phyloP scores from a whole-genome alignment of 2,329 filamentous ascomycete species.

The Pleurostoma richardsiae region DNA sequence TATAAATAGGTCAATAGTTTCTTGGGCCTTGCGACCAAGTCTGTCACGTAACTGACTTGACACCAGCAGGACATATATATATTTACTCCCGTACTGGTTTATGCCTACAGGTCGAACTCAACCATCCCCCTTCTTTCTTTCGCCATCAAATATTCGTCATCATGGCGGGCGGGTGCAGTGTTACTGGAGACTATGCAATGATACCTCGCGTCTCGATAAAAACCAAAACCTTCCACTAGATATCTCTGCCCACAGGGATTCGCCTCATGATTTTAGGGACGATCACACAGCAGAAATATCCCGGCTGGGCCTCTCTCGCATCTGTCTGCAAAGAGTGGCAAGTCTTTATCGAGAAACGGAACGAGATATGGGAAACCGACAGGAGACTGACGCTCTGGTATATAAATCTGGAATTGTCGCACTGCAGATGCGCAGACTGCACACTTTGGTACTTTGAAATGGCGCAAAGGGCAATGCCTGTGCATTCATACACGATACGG shows the following conservation, averaged over 20 bases:
- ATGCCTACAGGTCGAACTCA: no score
- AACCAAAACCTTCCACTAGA: conserved; percentile 7
- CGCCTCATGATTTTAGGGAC: conserved; percentile 22
- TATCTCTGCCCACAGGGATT: conserved; percentile 20
- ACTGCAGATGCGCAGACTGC: conserved; percentile 22
- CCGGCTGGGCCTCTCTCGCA: conserved; percentile 23
- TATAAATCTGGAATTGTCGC: conserved; percentile 13
- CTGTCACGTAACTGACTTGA: no score
- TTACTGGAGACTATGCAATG: neutral
- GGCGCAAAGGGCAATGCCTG: conserved; percentile 19
- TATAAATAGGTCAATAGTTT: no score
- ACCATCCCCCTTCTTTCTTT: no score
- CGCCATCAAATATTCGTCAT: no score
- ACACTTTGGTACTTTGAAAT: conserved; percentile 27
- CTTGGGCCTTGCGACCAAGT: no score
- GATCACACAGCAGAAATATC: conserved; percentile 18
- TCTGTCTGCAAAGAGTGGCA: conserved; percentile 30
- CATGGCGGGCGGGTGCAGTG: no score
- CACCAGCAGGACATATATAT: no score
- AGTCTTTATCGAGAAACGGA: conserved; percentile 19
- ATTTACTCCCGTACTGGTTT: no score
- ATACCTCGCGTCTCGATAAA: conserved; percentile 1
- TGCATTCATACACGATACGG: conserved; percentile 23
- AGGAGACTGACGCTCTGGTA: conserved; percentile 16
- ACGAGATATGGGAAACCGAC: conserved; percentile 11